Base-by-base conservation (phyloP, 2,329 filamentous ascomycete species). In the Lasiodiplodia hormozganensis region DNA sequence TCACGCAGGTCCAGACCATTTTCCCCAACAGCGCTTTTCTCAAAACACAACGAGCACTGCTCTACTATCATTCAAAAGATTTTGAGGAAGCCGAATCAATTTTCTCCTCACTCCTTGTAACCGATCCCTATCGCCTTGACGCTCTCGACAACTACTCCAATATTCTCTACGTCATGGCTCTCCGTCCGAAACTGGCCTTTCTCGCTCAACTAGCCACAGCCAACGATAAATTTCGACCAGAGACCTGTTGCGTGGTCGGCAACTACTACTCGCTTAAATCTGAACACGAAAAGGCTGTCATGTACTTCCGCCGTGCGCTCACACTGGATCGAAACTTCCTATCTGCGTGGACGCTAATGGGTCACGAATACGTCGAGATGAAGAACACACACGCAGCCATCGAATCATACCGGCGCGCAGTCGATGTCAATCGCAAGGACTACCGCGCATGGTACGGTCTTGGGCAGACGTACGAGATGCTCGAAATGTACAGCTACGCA, bases 311-410 rank as follows among this genome's bases (percentile, higher is more conserved):
- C 3, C 90, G 96, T 25, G 96, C 96, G 0, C 82, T 99, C 23
- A 96, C 93, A 0, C 85, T 99, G 0, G 96, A 99, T 77, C 90
- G 95, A 11, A 91, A 90, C 31, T 99, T 96, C 77, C 86, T 97
- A 18, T 96, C 94, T 0, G 96, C 96, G 1, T 99, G 96, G 96
- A 99, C 96, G 0, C 85, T 99, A 1, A 98, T 99, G 95, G 96
- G 96, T 1, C 96, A 99, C 79, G 96, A 99, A 79, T 99, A 97
- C 74, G 94, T 98, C 66, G 96, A 99, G 80, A 89, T 99, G 81
- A 99, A 98, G 77, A 99, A 99, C 77, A 98, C 95, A 0, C 96
- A 99, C 75, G 95, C 96, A 0, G 96, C 96, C 10, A 98, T 99
- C 70, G 96, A 99, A 79, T 97, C 93, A 1, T 99, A 99, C 76